Evolutionary conservation across 192 early-diverging fungal species (phyloP).

Genomic region (Thamnidium elegans): DNA sequence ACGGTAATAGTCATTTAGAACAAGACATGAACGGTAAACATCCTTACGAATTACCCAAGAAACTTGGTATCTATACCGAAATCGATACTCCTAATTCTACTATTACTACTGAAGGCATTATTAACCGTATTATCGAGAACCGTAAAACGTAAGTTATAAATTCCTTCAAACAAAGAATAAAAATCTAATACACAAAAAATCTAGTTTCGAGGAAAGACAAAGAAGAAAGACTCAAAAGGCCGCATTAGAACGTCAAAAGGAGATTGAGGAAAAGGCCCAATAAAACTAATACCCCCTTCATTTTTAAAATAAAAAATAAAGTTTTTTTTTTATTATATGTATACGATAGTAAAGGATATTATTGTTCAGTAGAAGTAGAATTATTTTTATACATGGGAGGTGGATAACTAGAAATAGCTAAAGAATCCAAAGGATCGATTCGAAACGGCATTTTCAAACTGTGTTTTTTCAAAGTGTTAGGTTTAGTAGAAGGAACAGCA

Average conservation of each 20-base stretch:
- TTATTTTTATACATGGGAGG: too few species aligned
- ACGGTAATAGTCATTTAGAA: conserved; percentile 65
- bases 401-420: too few species aligned
- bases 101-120: conserved; percentile 84
- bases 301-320: too few species aligned
- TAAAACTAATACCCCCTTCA: too few species aligned
- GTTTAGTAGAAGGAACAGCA: too few species aligned
- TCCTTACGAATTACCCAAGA: conserved; percentile 83
- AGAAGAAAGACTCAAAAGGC: conserved; percentile 73
- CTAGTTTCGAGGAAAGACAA: conserved; percentile 71
- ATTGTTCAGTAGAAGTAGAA: too few species aligned
- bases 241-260: conserved; percentile 58
- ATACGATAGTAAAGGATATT: too few species aligned
- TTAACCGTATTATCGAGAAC: conserved; percentile 86
- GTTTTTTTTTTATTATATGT: too few species aligned
- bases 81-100: conserved; percentile 74
- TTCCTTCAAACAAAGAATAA: background rate
- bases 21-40: conserved; percentile 73
- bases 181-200: background rate
- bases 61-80: conserved; percentile 72
- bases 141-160: conserved; percentile 63
- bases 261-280: conserved; percentile 48
- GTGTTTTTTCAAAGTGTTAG: too few species aligned
- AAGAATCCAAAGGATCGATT: too few species aligned
- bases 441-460: too few species aligned